Conservation (phyloP, 164 flowering plant species). For the Stephania cephalantha region DNA sequence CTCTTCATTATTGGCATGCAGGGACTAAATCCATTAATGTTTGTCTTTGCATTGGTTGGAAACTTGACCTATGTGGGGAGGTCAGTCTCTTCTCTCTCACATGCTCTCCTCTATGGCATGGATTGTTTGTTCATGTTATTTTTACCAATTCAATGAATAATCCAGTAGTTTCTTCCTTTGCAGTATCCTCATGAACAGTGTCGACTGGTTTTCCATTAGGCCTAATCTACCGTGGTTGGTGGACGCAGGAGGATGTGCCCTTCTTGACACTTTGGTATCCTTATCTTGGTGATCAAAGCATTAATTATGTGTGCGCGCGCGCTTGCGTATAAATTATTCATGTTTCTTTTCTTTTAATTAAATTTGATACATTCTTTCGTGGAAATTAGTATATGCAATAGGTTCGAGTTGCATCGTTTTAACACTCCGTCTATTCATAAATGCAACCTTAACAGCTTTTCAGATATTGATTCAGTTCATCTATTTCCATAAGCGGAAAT, state of each 20-base stretch:
- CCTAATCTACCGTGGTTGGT: conserved; percentile 87
- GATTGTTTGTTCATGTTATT: not conserved
- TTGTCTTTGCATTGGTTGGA: conserved; percentile 71
- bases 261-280: conserved; percentile 77
- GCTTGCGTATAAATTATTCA: no score
- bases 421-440: no score
- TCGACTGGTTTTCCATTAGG: conserved; percentile 54
- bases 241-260: conserved; percentile 72
- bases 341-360: no score
- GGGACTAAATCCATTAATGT: conserved; percentile 88
- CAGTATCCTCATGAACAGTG: conserved; percentile 71
- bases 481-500: conserved; percentile 25
- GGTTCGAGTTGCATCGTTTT: no score
- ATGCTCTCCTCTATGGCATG: not conserved
- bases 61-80: conserved; percentile 70
- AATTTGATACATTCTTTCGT: no score
- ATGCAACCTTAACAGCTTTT: conserved; percentile 22
- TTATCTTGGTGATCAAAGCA: conserved; percentile 7
- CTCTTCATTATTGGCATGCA: conserved; percentile 17
- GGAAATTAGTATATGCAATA: no score
- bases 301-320: no score
- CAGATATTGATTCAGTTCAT: conserved; percentile 45
- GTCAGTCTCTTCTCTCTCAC: conserved; percentile 21
- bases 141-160: not conserved
- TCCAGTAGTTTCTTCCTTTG: conserved; percentile 10